These are phyloP conservation scores for Tetrahymena thermophila DNA, from an alignment of 73 alveolate genomes.

Conservation along the genomic window DNA sequence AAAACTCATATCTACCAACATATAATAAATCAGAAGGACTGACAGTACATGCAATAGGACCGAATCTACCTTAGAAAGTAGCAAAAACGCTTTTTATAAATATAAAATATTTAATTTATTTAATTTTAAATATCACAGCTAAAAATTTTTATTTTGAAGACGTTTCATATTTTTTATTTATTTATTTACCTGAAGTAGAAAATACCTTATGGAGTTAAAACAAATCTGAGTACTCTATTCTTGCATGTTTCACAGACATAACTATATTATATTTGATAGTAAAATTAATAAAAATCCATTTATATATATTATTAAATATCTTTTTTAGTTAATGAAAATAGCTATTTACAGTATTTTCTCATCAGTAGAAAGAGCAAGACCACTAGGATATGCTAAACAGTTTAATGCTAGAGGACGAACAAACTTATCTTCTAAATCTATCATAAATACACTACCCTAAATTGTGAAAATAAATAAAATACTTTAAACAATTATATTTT, in stretches of 20 bases:
- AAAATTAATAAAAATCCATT: too few species aligned
- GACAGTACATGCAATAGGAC: slow-evolving; percentile 40
- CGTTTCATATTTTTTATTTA: neutral
- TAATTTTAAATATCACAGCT: too few species aligned
- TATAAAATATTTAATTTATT: neutral
- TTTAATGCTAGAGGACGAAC: slow-evolving; percentile 69
- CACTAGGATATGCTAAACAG: slow-evolving; percentile 85
- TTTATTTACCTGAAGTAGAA: slow-evolving; percentile 58
- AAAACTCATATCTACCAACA: slow-evolving; percentile 43
- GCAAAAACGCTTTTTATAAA: neutral
- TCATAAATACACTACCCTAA: slow-evolving; percentile 70
- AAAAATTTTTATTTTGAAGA: neutral
- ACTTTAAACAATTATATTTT: neutral
- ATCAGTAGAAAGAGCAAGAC: slow-evolving; percentile 69
- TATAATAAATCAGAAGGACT: slow-evolving; percentile 33
- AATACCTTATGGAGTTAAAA: slow-evolving; percentile 79
- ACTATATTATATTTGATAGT: neutral
- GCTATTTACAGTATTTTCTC: slow-evolving; percentile 50
- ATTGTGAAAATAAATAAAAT: neutral
- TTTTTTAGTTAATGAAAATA: neutral
- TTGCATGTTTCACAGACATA: slow-evolving; percentile 88
- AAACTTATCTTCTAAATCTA: slow-evolving; percentile 65
- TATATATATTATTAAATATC: too few species aligned
- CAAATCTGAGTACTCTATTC: slow-evolving; percentile 90
- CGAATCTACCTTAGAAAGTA: slow-evolving; percentile 40